phyloP scores from a whole-genome alignment of 2,329 filamentous ascomycete species.

The Botrytis cinerea region DNA sequence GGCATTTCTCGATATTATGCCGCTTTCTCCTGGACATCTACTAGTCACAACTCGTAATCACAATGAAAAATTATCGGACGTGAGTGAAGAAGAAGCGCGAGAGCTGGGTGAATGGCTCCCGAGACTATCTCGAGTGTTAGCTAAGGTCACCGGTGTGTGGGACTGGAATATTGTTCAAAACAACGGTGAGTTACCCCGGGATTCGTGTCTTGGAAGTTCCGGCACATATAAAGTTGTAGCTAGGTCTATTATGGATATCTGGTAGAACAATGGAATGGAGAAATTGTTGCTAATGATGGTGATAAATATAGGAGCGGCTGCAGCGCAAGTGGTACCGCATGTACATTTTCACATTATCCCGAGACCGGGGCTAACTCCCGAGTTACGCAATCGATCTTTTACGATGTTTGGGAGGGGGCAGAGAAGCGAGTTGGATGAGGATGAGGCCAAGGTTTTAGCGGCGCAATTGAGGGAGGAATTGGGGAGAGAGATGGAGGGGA shows the following conservation, averaged over 20 bases:
- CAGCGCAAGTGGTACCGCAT: slow-evolving; percentile 90
- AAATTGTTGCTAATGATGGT: slow-evolving; percentile 23
- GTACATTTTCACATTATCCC: slow-evolving; percentile 96
- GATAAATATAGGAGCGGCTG: slow-evolving; percentile 62
- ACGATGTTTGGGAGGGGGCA: slow-evolving; percentile 80
- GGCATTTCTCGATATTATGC: slow-evolving; percentile 92
- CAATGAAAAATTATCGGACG: slow-evolving; percentile 73
- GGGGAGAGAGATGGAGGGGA: slow-evolving; percentile 47
- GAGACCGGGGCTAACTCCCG: slow-evolving; percentile 61
- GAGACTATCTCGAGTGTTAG: slow-evolving; percentile 70
- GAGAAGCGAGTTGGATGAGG: slow-evolving; percentile 74
- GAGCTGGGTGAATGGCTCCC: slow-evolving; percentile 70
- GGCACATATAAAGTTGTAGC: neutral
- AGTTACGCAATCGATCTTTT: slow-evolving; percentile 60
- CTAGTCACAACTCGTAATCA: slow-evolving; percentile 79
- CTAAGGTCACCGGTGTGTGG: slow-evolving; percentile 65
- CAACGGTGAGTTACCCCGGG: slow-evolving; percentile 59
- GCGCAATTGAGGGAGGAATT: slow-evolving; percentile 54
- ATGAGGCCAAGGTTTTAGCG: slow-evolving; percentile 65
- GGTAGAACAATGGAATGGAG: neutral
- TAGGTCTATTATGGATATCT: neutral
- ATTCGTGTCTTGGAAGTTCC: slow-evolving; percentile 10
- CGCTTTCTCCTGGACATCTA: slow-evolving; percentile 79
- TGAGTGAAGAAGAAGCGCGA: slow-evolving; percentile 61
- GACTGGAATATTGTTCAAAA: slow-evolving; percentile 99